phyloP scores from a whole-genome alignment of 495 filamentous ascomycete genomes.

The Penicillium bovifimosum region DNA sequence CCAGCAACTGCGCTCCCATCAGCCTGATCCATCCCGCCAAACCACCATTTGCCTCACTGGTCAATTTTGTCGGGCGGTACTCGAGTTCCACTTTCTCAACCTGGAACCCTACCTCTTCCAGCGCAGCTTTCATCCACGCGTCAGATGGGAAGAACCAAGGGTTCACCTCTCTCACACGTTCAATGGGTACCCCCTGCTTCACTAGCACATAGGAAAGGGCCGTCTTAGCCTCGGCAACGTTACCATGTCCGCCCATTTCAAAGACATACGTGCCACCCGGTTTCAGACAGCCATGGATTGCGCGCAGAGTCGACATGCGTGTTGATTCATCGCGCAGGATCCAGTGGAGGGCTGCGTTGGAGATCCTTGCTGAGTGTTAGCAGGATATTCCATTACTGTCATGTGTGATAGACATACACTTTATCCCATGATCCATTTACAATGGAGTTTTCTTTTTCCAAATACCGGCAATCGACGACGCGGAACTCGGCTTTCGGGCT shows the following conservation, averaged over 20 bases:
- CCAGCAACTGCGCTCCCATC: slow-evolving; percentile 57
- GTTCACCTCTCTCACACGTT: slow-evolving; percentile 40
- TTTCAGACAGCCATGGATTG: slow-evolving; percentile 44
- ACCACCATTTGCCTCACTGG: slow-evolving; percentile 38
- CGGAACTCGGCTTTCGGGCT: slow-evolving; percentile 29
- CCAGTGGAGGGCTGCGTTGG: slow-evolving; percentile 79
- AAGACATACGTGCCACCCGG: slow-evolving; percentile 60
- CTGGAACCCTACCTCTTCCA: slow-evolving; percentile 53
- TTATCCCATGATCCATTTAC: slow-evolving; percentile 49
- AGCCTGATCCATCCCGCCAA: slow-evolving; percentile 67
- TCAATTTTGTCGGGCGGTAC: slow-evolving; percentile 59
- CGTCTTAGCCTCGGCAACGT: slow-evolving; percentile 58
- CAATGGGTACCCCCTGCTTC: slow-evolving; percentile 47
- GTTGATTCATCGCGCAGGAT: slow-evolving; percentile 49
- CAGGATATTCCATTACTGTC: background rate
- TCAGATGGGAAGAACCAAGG: slow-evolving; percentile 77
- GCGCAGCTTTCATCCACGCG: slow-evolving; percentile 43
- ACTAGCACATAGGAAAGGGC: slow-evolving; percentile 50
- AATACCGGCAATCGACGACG: slow-evolving; percentile 43
- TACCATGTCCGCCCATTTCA: slow-evolving; percentile 70
- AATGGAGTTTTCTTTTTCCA: slow-evolving; percentile 28
- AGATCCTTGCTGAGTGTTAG: slow-evolving; percentile 37
- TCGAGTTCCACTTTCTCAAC: slow-evolving; percentile 58
- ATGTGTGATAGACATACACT: slow-evolving; percentile 27
- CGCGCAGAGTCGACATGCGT: slow-evolving; percentile 37